A percentile compares a stretch with the other conserved stretches of the same genome.
phyloP scores from a whole-genome alignment of 768 basidiomycete species.

The Trametes cingulata region DNA sequence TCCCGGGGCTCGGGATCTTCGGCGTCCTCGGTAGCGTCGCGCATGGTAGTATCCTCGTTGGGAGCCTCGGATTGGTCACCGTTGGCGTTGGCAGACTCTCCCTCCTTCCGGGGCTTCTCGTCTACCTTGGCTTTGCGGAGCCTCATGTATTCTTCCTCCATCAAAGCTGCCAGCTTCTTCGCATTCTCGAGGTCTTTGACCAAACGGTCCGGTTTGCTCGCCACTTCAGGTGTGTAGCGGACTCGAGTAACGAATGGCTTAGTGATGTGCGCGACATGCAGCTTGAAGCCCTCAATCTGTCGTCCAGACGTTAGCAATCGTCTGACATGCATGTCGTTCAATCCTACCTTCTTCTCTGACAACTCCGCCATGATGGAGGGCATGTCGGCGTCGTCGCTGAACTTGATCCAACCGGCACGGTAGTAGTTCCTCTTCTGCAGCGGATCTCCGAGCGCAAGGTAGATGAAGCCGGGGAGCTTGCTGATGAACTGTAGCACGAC shows the following conservation, averaged over 20 bases:
- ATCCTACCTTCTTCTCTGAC: constrained; percentile 77
- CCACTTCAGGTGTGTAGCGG: constrained; percentile 80
- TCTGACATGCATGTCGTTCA: neutral
- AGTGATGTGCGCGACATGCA: constrained; percentile 83
- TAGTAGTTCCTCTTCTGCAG: constrained; percentile 92
- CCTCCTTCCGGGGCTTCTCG: constrained; percentile 20
- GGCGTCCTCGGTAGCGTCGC: constrained; percentile 29
- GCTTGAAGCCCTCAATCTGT: constrained; percentile 92
- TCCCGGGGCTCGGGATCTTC: constrained; percentile 61
- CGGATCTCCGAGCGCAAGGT: constrained; percentile 91
- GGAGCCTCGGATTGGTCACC: constrained; percentile 11
- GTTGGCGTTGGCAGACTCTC: constrained; percentile 23
- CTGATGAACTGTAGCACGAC: constrained; percentile 26
- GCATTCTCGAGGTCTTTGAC: constrained; percentile 79
- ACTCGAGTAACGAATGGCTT: constrained; percentile 77
- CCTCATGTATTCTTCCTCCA: constrained; percentile 69
- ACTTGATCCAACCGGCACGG: constrained; percentile 92
- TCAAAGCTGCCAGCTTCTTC: constrained; percentile 65
- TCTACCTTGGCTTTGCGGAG: constrained; percentile 47
- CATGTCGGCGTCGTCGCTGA: constrained; percentile 86
- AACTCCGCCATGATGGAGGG: constrained; percentile 65
- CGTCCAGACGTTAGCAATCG: neutral
- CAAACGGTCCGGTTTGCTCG: constrained; percentile 78
- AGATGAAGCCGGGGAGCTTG: constrained; percentile 78
- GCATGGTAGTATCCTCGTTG: constrained; percentile 33